phyloP scores from a whole-genome alignment of 176 grass and related monocot species.

The Hordeum vulgare region MorexV3_pseudomolecules_assembly NC_058522.1:332300613-332301112 shows the following conservation, averaged over 20 bases:
- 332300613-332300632: background rate
- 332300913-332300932: slow-evolving; percentile 51
- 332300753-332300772: slow-evolving; percentile 38
- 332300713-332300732: slow-evolving; percentile 35
- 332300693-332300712: slow-evolving; percentile 28
- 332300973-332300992: slow-evolving; percentile 35
- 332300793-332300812: background rate
- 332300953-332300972: slow-evolving; percentile 34
- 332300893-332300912: slow-evolving; percentile 41
- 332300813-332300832: slow-evolving; percentile 18
- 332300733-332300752: slow-evolving; percentile 26
- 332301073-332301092: slow-evolving; percentile 44
- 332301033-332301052: slow-evolving; percentile 39
- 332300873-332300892: slow-evolving; percentile 30
- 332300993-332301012: slow-evolving; percentile 50
- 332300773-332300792: slow-evolving; percentile 11
- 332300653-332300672: slow-evolving; percentile 33
- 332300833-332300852: slow-evolving; percentile 51
- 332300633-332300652: slow-evolving; percentile 26
- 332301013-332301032: slow-evolving; percentile 12
- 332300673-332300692: slow-evolving; percentile 2
- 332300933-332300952: slow-evolving; percentile 37
- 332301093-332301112: slow-evolving; percentile 8
- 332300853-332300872: slow-evolving; percentile 31
- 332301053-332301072: slow-evolving; percentile 43